Base-by-base conservation (phyloP, 1,139 yeast genomes). In the Blastobotrys apis region DNA sequence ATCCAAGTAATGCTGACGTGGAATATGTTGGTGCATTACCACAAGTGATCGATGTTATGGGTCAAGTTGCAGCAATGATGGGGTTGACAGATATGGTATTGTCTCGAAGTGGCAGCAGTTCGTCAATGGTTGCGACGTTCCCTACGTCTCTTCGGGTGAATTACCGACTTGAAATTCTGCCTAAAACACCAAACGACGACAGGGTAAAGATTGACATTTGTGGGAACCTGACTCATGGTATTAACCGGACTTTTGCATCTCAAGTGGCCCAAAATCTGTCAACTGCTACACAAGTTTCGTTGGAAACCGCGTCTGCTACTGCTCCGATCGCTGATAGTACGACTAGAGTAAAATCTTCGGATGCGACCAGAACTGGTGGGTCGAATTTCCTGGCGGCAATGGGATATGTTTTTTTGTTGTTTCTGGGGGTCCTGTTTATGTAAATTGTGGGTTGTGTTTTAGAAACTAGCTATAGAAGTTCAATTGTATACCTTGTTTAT, bases 1-100 rank as follows among this genome's bases (percentile, higher is more conserved):
- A 38, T 38, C 41, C 41, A 3, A 31, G 36, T 22, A 23, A 16
- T 21, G 13, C 30, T 3, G 13, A n/a, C 12, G 35, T 25, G 20
- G n/a, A 38, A 21, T 38, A 38, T 17, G 30, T 30, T 5, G 41
- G 32, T 13, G 13, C n/a, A 16, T 22, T 38, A 10, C 41, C 41
- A n/a, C 36, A 21, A 3, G 41, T 15, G 17, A 29, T 38, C 15
- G 41, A 38, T 22, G 41, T 38, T 3, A 21, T 38, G 17, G 41
- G 41, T 10, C 29, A 32, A 20, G n/a, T 31, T n/a, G 31, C 27
- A 13, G n/a, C 36, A n/a, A 13, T 37, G 25, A 37, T 37, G 41
- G 34, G 34, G 10, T n/a, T 22, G 9, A n/a, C n/a, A n/a, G n/a
- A n/a, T n/a, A n/a, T n/a, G n/a, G n/a, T n/a, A n/a, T n/a, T n/a